Evolutionary conservation across 306 rosid species (phyloP).

Genomic region (Quercus berberidifolia): DNA sequence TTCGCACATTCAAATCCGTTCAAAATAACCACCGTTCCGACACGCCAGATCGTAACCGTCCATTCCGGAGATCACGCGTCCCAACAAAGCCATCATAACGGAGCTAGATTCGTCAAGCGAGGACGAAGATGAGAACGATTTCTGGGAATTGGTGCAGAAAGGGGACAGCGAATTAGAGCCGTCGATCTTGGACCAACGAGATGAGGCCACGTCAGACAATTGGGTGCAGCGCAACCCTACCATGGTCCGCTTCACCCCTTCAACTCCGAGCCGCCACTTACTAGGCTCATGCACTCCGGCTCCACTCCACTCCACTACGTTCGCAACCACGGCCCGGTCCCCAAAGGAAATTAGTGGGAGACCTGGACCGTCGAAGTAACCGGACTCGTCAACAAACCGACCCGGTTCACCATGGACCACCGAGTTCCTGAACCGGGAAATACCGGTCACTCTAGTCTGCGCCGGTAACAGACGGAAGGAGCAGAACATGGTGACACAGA

Average conservation of each 20-base stretch:
- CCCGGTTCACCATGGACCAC: slow-evolving; percentile 54
- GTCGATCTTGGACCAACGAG: slow-evolving; percentile 50
- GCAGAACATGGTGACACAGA: slow-evolving; percentile 71
- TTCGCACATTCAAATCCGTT: slow-evolving; percentile 33
- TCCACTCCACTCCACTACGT: slow-evolving; percentile 73
- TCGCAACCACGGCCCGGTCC: slow-evolving; percentile 73
- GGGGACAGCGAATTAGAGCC: slow-evolving; percentile 46
- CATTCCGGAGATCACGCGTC: not conserved
- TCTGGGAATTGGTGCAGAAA: slow-evolving; percentile 24
- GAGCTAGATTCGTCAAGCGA: slow-evolving; percentile 36
- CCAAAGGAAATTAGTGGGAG: slow-evolving; percentile 38
- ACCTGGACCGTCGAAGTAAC: slow-evolving; percentile 65
- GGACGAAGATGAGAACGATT: slow-evolving; percentile 23
- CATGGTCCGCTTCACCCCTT: slow-evolving; percentile 80
- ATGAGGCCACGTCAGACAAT: slow-evolving; percentile 63
- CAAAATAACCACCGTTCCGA: slow-evolving; percentile 17
- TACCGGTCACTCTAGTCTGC: slow-evolving; percentile 61
- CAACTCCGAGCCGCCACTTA: slow-evolving; percentile 65
- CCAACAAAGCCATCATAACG: not conserved
- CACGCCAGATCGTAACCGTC: slow-evolving; percentile 24
- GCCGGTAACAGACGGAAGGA: slow-evolving; percentile 81
- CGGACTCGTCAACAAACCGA: slow-evolving; percentile 59
- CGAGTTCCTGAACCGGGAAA: slow-evolving; percentile 49
- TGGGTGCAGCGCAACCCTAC: slow-evolving; percentile 64
- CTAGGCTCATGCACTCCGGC: slow-evolving; percentile 72